These are phyloP conservation scores for Fragilariopsis cylindrus DNA, from an alignment of 108 stramenopile genomes.

Conservation along the genomic window DNA sequence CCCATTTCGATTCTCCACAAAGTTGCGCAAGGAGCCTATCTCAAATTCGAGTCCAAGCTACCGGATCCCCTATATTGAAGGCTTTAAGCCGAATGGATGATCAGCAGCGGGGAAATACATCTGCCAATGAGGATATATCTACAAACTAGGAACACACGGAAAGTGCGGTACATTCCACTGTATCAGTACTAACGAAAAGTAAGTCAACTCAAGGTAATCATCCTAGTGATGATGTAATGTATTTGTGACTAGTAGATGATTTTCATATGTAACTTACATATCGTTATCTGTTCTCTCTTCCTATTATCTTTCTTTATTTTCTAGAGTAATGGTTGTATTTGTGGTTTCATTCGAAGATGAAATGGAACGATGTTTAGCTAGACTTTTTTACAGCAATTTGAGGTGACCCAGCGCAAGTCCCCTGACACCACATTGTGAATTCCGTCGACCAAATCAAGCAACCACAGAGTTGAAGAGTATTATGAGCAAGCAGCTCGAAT, in stretches of 20 bases:
- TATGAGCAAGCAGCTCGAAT: not conserved
- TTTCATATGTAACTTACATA: not conserved
- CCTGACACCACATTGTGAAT: constrained; percentile 28
- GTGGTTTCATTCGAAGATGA: constrained; percentile 22
- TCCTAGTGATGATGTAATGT: not conserved
- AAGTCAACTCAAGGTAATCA: not conserved
- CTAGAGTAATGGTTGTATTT: constrained; percentile 26
- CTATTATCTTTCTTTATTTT: not conserved
- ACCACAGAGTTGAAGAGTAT: constrained; percentile 9
- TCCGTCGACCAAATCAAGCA: constrained; percentile 20
- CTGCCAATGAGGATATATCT: not conserved
- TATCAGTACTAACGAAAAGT: constrained; percentile 23
- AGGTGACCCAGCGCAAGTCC: constrained; percentile 14
- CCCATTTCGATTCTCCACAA: not conserved
- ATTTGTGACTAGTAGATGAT: not conserved
- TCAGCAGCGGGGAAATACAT: not conserved
- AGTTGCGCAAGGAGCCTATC: constrained; percentile 7
- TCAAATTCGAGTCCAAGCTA: constrained; percentile 18
- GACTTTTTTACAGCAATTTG: constrained; percentile 31
- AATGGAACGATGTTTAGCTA: constrained; percentile 23
- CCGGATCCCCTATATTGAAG: constrained; percentile 21
- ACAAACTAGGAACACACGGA: constrained; percentile 4
- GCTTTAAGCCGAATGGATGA: not conserved
- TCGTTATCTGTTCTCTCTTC: not conserved
- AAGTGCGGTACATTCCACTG: constrained; percentile 22